Evolutionary conservation across 805 yeast species (phyloP).

Genomic region (Dipodascopsis uninucleata): DNA sequence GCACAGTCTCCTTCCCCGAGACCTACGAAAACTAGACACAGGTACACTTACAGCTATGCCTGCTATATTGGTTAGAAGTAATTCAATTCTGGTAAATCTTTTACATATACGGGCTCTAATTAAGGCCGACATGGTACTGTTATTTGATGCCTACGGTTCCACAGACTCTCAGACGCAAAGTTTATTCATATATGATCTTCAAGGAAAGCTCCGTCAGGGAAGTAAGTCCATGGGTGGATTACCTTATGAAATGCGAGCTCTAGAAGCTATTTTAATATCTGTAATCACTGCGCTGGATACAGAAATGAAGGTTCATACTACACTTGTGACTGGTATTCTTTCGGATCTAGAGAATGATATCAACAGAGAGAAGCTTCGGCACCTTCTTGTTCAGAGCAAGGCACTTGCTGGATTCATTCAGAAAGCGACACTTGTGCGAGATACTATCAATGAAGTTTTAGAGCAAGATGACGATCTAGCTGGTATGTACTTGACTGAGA

Average conservation of each 20-base stretch:
- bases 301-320: slow-evolving; percentile 81
- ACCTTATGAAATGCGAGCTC: slow-evolving; percentile 86
- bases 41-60: slow-evolving; percentile 84
- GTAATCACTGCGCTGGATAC: slow-evolving; percentile 74
- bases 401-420: slow-evolving; percentile 79
- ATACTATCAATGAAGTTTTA: slow-evolving; percentile 76
- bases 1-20: slow-evolving; percentile 83
- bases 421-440: slow-evolving; percentile 76
- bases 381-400: slow-evolving; percentile 77
- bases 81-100: slow-evolving; percentile 75
- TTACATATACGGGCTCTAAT: slow-evolving; percentile 86
- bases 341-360: slow-evolving; percentile 77
- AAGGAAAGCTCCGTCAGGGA: slow-evolving; percentile 54
- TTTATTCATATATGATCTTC: slow-evolving; percentile 77
- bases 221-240: slow-evolving; percentile 42
- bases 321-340: slow-evolving; percentile 68
- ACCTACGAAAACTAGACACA: slow-evolving; percentile 81
- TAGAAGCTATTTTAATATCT: slow-evolving; percentile 80
- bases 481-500: slow-evolving; percentile 73
- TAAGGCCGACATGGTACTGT: slow-evolving; percentile 71
- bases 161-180: slow-evolving; percentile 64
- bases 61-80: slow-evolving; percentile 71
- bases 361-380: slow-evolving; percentile 72
- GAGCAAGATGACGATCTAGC: slow-evolving; percentile 86
- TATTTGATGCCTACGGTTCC: slow-evolving; percentile 67